These are phyloP conservation scores for Solanum chmielewskii DNA, from an alignment of 257 asterid species.

Conservation along the genomic window DNA sequence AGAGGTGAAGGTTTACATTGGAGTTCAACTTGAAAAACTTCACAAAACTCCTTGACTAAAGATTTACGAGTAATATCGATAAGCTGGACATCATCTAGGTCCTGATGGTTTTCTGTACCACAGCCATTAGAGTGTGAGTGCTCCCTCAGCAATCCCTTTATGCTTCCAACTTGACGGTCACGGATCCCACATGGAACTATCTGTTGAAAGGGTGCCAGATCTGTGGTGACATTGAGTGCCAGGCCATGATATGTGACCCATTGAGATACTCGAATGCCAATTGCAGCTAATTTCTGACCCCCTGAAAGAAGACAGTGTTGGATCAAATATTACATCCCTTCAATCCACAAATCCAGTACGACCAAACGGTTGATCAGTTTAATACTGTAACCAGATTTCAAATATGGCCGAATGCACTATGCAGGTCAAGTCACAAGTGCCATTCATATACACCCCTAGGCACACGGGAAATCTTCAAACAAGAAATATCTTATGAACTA, in stretches of 20 bases:
- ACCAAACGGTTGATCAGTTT: neutral
- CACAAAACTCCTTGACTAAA: constrained; percentile 44
- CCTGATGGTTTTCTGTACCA: constrained; percentile 1
- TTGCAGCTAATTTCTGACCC: constrained; percentile 64
- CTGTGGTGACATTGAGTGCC: constrained; percentile 73
- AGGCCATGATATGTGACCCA: constrained; percentile 84
- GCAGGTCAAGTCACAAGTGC: too few species aligned
- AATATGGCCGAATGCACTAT: neutral
- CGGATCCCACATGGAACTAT: constrained; percentile 81
- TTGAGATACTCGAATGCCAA: constrained; percentile 60
- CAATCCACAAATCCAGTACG: neutral
- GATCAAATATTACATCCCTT: neutral
- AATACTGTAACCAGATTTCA: neutral
- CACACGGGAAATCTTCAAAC: neutral
- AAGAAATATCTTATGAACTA: neutral
- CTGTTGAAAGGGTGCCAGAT: constrained; percentile 41
- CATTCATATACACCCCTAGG: too few species aligned
- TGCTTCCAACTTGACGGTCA: constrained; percentile 67
- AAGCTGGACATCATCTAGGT: constrained; percentile 25
- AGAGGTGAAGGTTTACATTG: neutral
- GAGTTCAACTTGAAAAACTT: constrained; percentile 60
- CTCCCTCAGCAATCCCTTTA: constrained; percentile 38
- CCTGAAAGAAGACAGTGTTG: constrained; percentile 28
- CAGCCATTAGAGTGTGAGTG: neutral
- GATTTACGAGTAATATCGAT: constrained; percentile 36